phyloP scores from a whole-genome alignment of 2,329 filamentous ascomycete species.

The Penicillium rolfsii region DNA sequence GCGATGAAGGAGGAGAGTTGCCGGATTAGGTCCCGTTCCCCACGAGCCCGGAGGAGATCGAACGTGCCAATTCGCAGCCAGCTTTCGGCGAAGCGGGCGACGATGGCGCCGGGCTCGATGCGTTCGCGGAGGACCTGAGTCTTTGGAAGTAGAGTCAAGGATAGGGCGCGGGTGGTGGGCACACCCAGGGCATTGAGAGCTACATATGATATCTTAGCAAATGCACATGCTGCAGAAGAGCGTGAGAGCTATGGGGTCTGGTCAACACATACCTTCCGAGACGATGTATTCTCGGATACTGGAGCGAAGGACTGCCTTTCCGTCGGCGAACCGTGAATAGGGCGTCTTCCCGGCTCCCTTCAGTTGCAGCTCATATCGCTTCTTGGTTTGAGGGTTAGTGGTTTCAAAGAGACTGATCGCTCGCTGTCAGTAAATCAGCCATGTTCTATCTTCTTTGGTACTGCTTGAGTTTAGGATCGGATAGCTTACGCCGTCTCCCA shows the following conservation, averaged over 20 bases:
- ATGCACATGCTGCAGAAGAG: not conserved
- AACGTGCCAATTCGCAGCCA: constrained; percentile 97
- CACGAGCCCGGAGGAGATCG: constrained; percentile 81
- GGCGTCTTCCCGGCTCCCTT: constrained; percentile 94
- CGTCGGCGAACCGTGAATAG: constrained; percentile 95
- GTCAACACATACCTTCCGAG: constrained; percentile 65
- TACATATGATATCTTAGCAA: constrained; percentile 19
- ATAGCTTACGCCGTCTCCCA: constrained; percentile 73
- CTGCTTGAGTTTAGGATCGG: not conserved
- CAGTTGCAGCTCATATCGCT: constrained; percentile 85
- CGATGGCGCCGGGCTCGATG: constrained; percentile 87
- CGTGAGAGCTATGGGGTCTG: too few species aligned
- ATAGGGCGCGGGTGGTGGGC: constrained; percentile 82
- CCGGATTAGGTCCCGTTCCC: constrained; percentile 74
- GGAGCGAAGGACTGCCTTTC: constrained; percentile 87
- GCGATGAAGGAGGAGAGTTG: constrained; percentile 80
- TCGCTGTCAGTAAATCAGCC: constrained; percentile 48
- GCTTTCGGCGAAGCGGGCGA: constrained; percentile 84
- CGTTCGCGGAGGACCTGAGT: constrained; percentile 75
- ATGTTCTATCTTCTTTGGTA: not conserved
- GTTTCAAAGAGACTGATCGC: constrained; percentile 94
- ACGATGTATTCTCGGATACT: constrained; percentile 95
- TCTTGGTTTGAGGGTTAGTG: constrained; percentile 71
- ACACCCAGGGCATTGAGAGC: constrained; percentile 80
- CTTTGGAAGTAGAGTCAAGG: constrained; percentile 75